phyloP scores from a whole-genome alignment of 352 stramenopile species.

The Phytopythium sindhum region DNA sequence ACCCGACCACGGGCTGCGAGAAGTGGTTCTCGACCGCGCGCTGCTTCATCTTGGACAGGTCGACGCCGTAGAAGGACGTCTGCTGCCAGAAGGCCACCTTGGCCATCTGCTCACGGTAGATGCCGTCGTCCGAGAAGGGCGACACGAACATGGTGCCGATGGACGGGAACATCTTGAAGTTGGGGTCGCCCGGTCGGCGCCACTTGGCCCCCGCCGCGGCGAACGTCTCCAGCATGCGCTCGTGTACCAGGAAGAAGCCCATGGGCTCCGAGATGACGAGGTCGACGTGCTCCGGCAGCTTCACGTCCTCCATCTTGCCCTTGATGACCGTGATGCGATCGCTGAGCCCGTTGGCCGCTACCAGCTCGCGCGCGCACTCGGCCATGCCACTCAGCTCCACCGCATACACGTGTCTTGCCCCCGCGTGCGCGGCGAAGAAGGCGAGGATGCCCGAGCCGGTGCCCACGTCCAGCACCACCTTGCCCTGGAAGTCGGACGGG shows the following conservation, averaged over 20 bases:
- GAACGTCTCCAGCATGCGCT: constrained; percentile 99
- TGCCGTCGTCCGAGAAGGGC: constrained; percentile 93
- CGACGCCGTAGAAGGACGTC: constrained; percentile 95
- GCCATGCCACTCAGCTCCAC: constrained; percentile 98
- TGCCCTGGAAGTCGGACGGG: constrained; percentile 92
- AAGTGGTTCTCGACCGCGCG: constrained; percentile 98
- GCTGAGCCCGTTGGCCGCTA: constrained; percentile 93
- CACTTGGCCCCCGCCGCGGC: constrained; percentile 94
- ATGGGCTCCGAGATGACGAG: constrained; percentile 99
- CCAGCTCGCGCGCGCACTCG: constrained; percentile 92
- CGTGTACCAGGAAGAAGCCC: constrained; percentile 99
- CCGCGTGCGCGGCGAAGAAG: constrained; percentile 97
- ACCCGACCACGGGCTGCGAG: constrained; percentile 93
- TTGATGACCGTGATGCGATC: constrained; percentile 98
- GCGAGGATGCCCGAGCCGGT: constrained; percentile 99
- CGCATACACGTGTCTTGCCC: constrained; percentile 92
- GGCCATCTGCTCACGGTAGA: constrained; percentile 91
- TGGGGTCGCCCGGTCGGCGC: constrained; percentile 69
- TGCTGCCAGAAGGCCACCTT: constrained; percentile 95
- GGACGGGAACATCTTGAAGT: constrained; percentile 96
- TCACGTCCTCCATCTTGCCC: constrained; percentile 96
- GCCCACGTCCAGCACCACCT: constrained; percentile 99
- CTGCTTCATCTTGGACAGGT: constrained; percentile 92
- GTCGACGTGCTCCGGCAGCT: constrained; percentile 95
- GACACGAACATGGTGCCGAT: constrained; percentile 96